phyloP scores from a whole-genome alignment of 2,329 filamentous ascomycete species.

The Botrytis squamosa region DNA sequence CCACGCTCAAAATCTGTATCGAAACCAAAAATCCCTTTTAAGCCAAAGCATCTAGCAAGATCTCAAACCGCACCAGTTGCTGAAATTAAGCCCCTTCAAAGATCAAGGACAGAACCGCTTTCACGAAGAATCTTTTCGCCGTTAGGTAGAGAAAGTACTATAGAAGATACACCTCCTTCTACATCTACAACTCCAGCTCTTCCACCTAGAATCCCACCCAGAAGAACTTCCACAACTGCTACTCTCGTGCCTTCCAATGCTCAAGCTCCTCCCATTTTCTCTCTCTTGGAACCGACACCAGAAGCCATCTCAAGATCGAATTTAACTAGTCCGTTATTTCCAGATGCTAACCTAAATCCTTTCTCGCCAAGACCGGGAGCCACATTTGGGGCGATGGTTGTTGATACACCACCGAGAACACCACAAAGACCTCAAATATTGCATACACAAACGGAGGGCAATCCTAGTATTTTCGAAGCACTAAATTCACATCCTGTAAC shows the following conservation, averaged over 20 bases:
- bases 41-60: conserved; percentile 8
- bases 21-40: conserved; percentile 7
- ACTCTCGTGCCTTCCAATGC: conserved; percentile 5
- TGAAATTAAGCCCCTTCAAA: conserved; percentile 4
- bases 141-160: background rate
- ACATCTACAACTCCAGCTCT: background rate
- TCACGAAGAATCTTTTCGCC: conserved; percentile 2
- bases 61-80: conserved; percentile 10
- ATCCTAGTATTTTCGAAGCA: conserved; percentile 11
- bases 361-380: conserved; percentile 13
- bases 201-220: background rate
- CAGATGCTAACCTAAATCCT: conserved; percentile 7
- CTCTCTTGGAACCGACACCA: conserved; percentile 2
- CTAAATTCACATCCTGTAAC: conserved; percentile 12
- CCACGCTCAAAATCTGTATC: conserved; percentile 13
- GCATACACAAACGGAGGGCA: background rate
- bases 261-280: conserved; percentile 5
- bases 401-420: conserved; percentile 8
- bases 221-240: conserved; percentile 10
- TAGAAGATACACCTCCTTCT: background rate
- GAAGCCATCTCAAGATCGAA: background rate
- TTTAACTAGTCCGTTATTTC: conserved; percentile 11
- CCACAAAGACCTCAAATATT: background rate
- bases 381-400: conserved; percentile 12
- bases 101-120: conserved; percentile 9